phyloP scores from a whole-genome alignment of 1,139 yeast species.

The Yamadazyma dendronema region DNA sequence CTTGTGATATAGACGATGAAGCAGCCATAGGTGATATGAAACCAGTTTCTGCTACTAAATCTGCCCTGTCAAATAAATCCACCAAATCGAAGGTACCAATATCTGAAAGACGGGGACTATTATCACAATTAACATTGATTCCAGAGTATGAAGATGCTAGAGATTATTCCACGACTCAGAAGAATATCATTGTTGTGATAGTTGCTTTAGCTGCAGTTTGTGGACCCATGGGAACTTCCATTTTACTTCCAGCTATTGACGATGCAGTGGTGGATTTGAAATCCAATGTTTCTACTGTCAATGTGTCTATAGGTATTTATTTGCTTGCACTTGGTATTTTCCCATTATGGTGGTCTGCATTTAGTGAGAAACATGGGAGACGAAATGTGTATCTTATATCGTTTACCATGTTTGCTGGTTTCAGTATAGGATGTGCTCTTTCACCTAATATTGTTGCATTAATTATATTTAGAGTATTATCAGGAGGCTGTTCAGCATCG shows the following conservation, averaged over 20 bases:
- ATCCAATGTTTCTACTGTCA: constrained; percentile 60
- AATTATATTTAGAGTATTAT: constrained; percentile 65
- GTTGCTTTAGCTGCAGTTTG: constrained; percentile 74
- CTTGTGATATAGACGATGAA: not conserved
- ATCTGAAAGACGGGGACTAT: constrained; percentile 51
- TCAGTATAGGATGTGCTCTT: constrained; percentile 71
- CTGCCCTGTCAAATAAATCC: not conserved
- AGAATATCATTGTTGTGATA: constrained; percentile 56
- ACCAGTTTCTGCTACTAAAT: not conserved
- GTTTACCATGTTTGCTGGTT: constrained; percentile 60
- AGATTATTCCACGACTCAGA: constrained; percentile 50
- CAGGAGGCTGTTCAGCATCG: constrained; percentile 82
- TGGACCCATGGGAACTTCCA: constrained; percentile 93
- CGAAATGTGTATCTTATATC: constrained; percentile 70
- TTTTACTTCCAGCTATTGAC: constrained; percentile 74
- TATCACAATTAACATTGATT: constrained; percentile 51
- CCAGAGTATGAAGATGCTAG: constrained; percentile 78
- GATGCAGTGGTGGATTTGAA: constrained; percentile 54
- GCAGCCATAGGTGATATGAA: not conserved
- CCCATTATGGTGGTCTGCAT: constrained; percentile 88
- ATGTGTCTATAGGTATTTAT: constrained; percentile 79
- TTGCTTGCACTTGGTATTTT: constrained; percentile 71
- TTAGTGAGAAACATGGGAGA: constrained; percentile 75
- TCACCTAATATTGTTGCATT: constrained; percentile 61
- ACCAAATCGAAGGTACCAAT: constrained; percentile 32